These are phyloP conservation scores for Pterocarpus macrocarpus DNA, from an alignment of 306 rosid species.

Conservation along the genomic window DNA sequence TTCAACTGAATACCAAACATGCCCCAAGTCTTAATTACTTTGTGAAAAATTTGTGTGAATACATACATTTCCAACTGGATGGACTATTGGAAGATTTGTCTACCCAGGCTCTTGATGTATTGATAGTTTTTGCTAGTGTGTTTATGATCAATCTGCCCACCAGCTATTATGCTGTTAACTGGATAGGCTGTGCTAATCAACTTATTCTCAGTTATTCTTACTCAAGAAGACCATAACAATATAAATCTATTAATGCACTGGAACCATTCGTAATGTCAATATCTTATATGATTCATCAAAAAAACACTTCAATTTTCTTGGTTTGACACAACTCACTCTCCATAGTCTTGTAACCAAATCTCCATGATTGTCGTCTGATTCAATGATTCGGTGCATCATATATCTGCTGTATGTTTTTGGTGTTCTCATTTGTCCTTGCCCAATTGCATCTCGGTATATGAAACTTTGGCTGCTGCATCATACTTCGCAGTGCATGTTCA, in stretches of 20 bases:
- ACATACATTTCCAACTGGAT: constrained; percentile 13
- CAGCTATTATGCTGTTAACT: not conserved
- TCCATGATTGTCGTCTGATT: not conserved
- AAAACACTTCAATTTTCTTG: not conserved
- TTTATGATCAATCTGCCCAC: not conserved
- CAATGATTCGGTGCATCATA: not conserved
- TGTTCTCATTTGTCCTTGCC: not conserved
- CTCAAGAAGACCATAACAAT: not conserved
- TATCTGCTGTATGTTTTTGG: not conserved
- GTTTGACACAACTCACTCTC: not conserved
- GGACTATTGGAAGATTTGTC: constrained; percentile 4
- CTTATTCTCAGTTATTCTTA: not conserved
- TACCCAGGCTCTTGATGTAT: constrained; percentile 5
- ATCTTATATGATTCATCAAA: not conserved
- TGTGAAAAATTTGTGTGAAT: not conserved
- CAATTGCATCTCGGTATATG: not conserved
- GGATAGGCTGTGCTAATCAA: not conserved
- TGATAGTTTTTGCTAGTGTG: not conserved
- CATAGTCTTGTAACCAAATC: not conserved
- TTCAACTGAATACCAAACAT: too few species aligned
- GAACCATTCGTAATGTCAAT: not conserved
- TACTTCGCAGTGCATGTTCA: not conserved
- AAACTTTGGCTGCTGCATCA: constrained; percentile 1
- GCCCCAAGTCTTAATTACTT: too few species aligned
- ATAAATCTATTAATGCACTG: not conserved